Conservation (phyloP, 306 rosid species). For the Malus domestica region DNA sequence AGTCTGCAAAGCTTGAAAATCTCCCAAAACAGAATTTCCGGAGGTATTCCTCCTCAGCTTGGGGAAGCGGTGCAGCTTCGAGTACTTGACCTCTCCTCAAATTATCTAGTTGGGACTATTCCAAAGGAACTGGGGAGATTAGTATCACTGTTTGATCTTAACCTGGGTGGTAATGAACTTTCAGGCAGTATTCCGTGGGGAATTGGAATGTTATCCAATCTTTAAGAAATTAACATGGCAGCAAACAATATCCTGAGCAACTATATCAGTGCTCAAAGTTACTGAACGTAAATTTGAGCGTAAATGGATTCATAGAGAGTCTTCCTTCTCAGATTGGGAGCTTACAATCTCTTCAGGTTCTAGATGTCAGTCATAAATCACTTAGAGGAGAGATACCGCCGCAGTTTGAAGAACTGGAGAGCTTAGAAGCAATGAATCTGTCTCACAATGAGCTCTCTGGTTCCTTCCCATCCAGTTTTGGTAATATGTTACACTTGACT, state of each 20-base stretch:
- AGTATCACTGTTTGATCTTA: neutral
- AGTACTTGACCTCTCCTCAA: slow-evolving; percentile 22
- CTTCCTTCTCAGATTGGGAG: slow-evolving; percentile 7
- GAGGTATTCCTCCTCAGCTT: slow-evolving; percentile 1
- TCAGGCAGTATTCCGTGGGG: neutral
- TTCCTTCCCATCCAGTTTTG: slow-evolving; percentile 28
- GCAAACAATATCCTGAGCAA: slow-evolving; percentile 6
- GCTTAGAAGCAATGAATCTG: slow-evolving; percentile 27
- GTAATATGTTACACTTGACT: slow-evolving; percentile 11
- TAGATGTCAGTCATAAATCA: slow-evolving; percentile 35
- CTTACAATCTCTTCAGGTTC: slow-evolving; percentile 14
- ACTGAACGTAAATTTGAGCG: slow-evolving; percentile 9
- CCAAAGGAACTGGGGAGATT: slow-evolving; percentile 26
- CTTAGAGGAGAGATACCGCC: slow-evolving; percentile 22
- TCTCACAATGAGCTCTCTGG: slow-evolving; percentile 35
- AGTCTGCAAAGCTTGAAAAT: slow-evolving; percentile 2
- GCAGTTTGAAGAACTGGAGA: slow-evolving; percentile 14
- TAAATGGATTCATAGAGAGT: neutral
- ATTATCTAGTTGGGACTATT: slow-evolving; percentile 21
- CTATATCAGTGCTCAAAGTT: neutral
- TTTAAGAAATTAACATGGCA: slow-evolving; percentile 4
- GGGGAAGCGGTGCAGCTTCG: neutral
- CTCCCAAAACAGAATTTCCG: slow-evolving; percentile 8
- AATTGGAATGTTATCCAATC: slow-evolving; percentile 3
- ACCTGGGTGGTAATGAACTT: slow-evolving; percentile 5